These are phyloP conservation scores for Penicillium verrucosum DNA, from an alignment of 2,329 filamentous ascomycete genomes.

Conservation along the genomic window DNA sequence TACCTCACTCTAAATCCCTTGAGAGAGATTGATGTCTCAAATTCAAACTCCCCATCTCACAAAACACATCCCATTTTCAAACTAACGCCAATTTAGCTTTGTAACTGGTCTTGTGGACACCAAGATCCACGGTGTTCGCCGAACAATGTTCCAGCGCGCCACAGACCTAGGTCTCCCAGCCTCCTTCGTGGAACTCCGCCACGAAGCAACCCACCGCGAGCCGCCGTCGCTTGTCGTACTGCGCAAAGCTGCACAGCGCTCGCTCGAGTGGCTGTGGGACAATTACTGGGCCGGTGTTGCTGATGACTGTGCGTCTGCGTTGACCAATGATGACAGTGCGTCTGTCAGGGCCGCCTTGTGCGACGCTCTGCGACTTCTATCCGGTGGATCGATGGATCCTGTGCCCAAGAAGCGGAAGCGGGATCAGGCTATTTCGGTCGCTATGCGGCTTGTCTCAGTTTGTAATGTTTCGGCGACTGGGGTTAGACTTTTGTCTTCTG, in stretches of 20 bases:
- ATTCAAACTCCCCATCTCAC: not conserved
- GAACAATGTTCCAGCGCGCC: conserved; percentile 47
- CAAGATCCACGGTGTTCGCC: conserved; percentile 40
- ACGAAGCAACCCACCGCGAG: conserved; percentile 87
- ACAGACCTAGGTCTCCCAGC: conserved; percentile 48
- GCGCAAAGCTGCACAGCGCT: conserved; percentile 65
- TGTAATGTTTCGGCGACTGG: conserved; percentile 25
- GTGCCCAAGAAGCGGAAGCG: conserved; percentile 32
- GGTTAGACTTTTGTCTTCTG: conserved; percentile 18
- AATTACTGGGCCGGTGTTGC: conserved; percentile 70
- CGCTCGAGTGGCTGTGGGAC: conserved; percentile 80
- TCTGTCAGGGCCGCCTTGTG: conserved; percentile 21
- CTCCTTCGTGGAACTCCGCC: conserved; percentile 82
- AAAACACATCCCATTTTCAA: conserved; percentile 1
- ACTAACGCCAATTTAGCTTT: conserved; percentile 31
- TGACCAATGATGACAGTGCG: conserved; percentile 10
- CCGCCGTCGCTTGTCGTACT: conserved; percentile 73
- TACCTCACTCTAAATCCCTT: not conserved
- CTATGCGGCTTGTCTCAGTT: conserved; percentile 27
- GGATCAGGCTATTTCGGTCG: conserved; percentile 21
- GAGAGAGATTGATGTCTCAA: not conserved
- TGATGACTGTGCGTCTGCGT: conserved; percentile 24
- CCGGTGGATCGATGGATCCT: conserved; percentile 13
- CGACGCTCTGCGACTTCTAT: conserved; percentile 18
- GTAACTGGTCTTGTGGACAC: conserved; percentile 47